A percentile compares a stretch with the other conserved stretches of the same genome.
Evolutionary conservation across 495 filamentous ascomycete species (phyloP).

Genomic region (Talaromyces proteolyticus): DNA sequence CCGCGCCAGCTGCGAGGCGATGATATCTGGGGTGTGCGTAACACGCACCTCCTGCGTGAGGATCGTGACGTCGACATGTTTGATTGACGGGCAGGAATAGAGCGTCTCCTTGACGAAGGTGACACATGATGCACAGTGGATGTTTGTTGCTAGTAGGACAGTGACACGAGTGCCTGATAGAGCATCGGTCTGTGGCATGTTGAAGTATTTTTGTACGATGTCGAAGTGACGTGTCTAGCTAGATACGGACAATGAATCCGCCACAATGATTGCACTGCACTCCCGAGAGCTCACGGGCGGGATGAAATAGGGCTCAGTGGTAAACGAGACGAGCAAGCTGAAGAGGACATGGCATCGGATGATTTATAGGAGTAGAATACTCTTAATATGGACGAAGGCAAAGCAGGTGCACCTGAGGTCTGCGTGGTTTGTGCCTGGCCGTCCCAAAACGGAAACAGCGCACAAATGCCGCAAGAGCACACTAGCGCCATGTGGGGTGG

Average conservation of each 20-base stretch:
- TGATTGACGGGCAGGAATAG: constrained; percentile 23
- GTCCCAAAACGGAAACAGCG: neutral
- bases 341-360: too few relatives aligned
- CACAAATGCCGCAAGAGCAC: neutral
- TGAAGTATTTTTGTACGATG: neutral
- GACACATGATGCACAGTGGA: constrained; percentile 50
- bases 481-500: neutral
- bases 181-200: too few relatives aligned
- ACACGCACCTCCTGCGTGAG: constrained; percentile 39
- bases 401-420: too few relatives aligned
- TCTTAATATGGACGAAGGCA: too few relatives aligned
- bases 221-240: too few relatives aligned
- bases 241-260: neutral
- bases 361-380: too few relatives aligned
- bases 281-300: too few relatives aligned
- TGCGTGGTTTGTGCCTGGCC: neutral
- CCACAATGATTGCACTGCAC: too few relatives aligned
- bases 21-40: constrained; percentile 21
- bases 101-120: constrained; percentile 40
- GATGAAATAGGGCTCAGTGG: too few relatives aligned
- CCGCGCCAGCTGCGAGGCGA: constrained; percentile 26
- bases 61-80: constrained; percentile 36
- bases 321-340: too few relatives aligned
- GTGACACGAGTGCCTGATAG: too few relatives aligned
- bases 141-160: constrained; percentile 41